phyloP scores from a whole-genome alignment of 345 rosid genomes.

The Eutrema yunnanense region DNA sequence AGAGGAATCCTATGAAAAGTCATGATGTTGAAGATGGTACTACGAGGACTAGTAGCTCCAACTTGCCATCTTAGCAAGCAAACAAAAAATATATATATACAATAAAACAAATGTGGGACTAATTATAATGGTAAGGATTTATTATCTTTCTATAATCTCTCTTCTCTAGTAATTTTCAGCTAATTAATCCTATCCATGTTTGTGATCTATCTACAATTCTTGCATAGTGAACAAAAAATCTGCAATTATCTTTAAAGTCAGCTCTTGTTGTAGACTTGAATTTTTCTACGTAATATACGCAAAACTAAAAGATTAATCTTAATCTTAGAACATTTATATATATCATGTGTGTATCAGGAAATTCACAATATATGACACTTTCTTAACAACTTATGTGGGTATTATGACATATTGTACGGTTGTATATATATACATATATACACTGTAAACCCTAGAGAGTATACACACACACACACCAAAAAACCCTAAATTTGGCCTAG shows the following conservation, averaged over 20 bases:
- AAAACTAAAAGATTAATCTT: too few relatives aligned
- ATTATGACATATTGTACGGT: too few relatives aligned
- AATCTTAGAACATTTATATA: neutral
- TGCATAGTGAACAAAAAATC: too few relatives aligned
- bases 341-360: neutral
- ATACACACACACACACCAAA: too few relatives aligned
- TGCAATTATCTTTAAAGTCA: too few relatives aligned
- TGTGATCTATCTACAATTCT: neutral
- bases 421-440: neutral
- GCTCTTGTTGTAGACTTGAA: too few relatives aligned
- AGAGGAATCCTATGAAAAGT: constrained; percentile 29
- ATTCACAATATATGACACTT: neutral
- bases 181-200: neutral
- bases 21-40: constrained; percentile 26
- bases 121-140: constrained; percentile 26
- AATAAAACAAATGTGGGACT: constrained; percentile 23
- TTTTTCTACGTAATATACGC: too few relatives aligned
- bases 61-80: constrained; percentile 28
- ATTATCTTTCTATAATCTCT: neutral
- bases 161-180: neutral
- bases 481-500: too few relatives aligned
- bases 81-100: neutral
- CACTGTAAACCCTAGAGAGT: neutral
- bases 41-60: constrained; percentile 26
- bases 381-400: too few relatives aligned